Evolutionary conservation across 1,139 yeast genomes (phyloP).

Genomic region (Kodamaea plutei): DNA sequence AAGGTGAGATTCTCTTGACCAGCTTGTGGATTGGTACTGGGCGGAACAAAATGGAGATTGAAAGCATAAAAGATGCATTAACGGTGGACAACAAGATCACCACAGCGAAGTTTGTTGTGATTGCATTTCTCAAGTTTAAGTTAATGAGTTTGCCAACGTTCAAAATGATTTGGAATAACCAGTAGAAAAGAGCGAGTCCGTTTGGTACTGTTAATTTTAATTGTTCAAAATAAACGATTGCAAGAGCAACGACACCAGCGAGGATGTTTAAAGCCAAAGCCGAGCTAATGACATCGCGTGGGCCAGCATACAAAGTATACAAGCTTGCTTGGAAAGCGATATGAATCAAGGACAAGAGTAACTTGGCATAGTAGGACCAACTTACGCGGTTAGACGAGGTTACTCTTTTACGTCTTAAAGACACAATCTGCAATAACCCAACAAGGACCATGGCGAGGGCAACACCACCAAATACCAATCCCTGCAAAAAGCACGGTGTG

Average conservation of each 20-base stretch:
- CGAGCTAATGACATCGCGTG: conserved; percentile 40
- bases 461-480: conserved; percentile 51
- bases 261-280: conserved; percentile 36
- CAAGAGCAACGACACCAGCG: conserved; percentile 48
- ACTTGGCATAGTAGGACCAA: conserved; percentile 43
- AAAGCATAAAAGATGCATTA: conserved; percentile 48
- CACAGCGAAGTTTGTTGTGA: conserved; percentile 34
- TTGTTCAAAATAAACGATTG: conserved; percentile 61
- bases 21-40: conserved; percentile 28
- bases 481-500: conserved; percentile 82
- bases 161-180: conserved; percentile 56
- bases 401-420: conserved; percentile 29
- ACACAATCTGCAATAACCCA: conserved; percentile 46
- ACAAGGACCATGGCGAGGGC: conserved; percentile 51
- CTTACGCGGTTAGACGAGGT: conserved; percentile 32
- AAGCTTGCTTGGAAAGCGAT: conserved; percentile 28
- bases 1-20: conserved; percentile 42
- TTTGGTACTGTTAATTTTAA: conserved; percentile 61
- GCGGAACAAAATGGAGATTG: conserved; percentile 51
- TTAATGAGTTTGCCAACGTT: conserved; percentile 41
- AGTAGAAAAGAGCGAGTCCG: conserved; percentile 68
- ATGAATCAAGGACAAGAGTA: conserved; percentile 40
- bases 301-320: conserved; percentile 19
- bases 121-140: conserved; percentile 43
- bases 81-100: conserved; percentile 46